A percentile compares a stretch with the other conserved stretches of the same genome.
These are phyloP conservation scores for Aspergillus udagawae DNA, from an alignment of 2,329 filamentous ascomycete species.

Conservation along the genomic window DNA sequence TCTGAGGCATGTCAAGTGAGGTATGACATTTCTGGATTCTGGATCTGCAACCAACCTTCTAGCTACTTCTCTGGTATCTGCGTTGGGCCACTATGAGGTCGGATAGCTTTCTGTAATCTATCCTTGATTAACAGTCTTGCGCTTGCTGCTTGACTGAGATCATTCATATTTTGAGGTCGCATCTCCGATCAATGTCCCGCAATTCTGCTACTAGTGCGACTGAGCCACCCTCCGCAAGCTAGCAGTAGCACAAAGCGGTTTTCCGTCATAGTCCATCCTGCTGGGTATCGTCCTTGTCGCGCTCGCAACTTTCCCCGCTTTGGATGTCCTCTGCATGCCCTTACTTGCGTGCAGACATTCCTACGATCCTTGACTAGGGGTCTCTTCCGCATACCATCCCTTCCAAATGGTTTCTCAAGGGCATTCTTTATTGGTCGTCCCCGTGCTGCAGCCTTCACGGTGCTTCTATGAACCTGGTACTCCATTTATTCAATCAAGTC, in stretches of 20 bases:
- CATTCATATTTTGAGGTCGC: neutral
- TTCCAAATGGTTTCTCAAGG: neutral
- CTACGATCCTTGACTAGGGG: constrained; percentile 12
- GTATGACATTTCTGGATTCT: neutral
- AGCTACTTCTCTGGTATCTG: neutral
- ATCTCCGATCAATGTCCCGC: neutral
- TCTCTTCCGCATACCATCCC: constrained; percentile 12
- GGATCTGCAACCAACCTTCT: neutral
- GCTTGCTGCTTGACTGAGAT: neutral
- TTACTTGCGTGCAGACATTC: constrained; percentile 8
- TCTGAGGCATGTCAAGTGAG: no score
- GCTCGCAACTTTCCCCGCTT: neutral
- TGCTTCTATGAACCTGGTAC: neutral
- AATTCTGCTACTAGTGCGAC: neutral
- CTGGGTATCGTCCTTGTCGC: neutral
- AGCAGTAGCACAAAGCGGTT: neutral
- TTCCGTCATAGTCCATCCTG: neutral
- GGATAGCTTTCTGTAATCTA: neutral
- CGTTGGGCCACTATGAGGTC: neutral
- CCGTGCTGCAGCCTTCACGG: neutral
- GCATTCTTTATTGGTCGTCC: neutral
- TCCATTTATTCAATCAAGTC: constrained; percentile 1
- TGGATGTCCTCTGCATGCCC: constrained; percentile 3
- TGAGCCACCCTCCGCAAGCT: neutral
- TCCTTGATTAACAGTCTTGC: neutral